Conservation (phyloP, 2,329 filamentous ascomycete genomes). For the Passalora sequoiae region DNA sequence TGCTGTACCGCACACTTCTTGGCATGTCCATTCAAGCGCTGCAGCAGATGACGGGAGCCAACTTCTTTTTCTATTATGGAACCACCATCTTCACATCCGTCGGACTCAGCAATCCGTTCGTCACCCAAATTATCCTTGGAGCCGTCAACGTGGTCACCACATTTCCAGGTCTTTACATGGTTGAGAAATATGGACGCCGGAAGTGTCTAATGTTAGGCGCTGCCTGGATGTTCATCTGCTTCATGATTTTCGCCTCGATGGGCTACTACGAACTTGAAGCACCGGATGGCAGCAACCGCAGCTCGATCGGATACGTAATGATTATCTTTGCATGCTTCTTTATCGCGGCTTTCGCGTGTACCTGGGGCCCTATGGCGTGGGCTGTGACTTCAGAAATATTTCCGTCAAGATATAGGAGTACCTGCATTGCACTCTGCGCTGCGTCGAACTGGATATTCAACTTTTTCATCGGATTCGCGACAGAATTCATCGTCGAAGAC, state of each 20-base stretch:
- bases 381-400: slow-evolving; percentile 47
- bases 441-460: slow-evolving; percentile 54
- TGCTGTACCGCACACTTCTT: slow-evolving; percentile 44
- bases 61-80: slow-evolving; percentile 54
- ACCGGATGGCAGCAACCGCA: slow-evolving; percentile 23
- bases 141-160: slow-evolving; percentile 43
- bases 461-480: slow-evolving; percentile 25
- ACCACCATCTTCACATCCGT: slow-evolving; percentile 40
- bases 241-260: slow-evolving; percentile 48
- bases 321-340: slow-evolving; percentile 65
- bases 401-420: slow-evolving; percentile 51
- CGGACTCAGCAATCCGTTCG: slow-evolving; percentile 25
- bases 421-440: slow-evolving; percentile 53
- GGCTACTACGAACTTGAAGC: slow-evolving; percentile 39
- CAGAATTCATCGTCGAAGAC: slow-evolving; percentile 28
- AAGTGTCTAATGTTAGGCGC: slow-evolving; percentile 43
- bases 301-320: slow-evolving; percentile 52
- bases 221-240: slow-evolving; percentile 50
- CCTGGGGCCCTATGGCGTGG: slow-evolving; percentile 65
- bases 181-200: slow-evolving; percentile 45
- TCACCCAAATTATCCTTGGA: slow-evolving; percentile 42
- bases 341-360: slow-evolving; percentile 60
- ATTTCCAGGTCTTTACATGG: slow-evolving; percentile 41
- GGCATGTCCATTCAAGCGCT: slow-evolving; percentile 48
- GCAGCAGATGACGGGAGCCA: slow-evolving; percentile 64